Evolutionary conservation across 345 rosid species (phyloP).

Genomic region (Eucalyptus pauciflora): DNA sequence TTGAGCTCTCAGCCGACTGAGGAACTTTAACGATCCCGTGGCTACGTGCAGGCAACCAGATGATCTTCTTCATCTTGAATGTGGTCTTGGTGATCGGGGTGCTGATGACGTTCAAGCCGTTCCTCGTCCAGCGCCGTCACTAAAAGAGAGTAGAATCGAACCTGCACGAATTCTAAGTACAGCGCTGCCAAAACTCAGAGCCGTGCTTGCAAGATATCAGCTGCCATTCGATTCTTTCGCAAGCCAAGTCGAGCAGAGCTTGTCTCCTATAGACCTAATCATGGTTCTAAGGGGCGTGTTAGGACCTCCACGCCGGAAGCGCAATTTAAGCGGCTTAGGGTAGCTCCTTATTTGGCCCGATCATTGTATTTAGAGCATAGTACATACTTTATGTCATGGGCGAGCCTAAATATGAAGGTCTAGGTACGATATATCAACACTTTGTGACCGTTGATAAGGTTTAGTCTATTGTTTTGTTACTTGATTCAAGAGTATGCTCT

Average conservation of each 20-base stretch:
- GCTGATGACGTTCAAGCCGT: slow-evolving; percentile 69
- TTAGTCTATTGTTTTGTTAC: not conserved
- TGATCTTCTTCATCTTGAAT: slow-evolving; percentile 63
- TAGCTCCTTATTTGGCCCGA: not conserved
- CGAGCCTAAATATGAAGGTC: not conserved
- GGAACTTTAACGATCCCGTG: not conserved
- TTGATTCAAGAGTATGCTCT: not conserved
- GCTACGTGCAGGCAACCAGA: slow-evolving; percentile 40
- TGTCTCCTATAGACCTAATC: not conserved
- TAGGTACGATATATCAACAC: not conserved
- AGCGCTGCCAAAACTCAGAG: not conserved
- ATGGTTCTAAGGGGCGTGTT: not conserved
- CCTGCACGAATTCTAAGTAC: not conserved
- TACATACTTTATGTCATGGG: not conserved
- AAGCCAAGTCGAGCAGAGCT: not conserved
- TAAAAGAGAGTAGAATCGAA: not conserved
- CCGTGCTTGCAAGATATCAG: not conserved
- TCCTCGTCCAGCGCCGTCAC: slow-evolving; percentile 9
- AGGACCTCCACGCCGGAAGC: not conserved
- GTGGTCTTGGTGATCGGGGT: slow-evolving; percentile 39
- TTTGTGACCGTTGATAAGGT: not conserved
- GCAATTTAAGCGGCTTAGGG: not conserved
- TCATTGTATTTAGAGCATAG: not conserved
- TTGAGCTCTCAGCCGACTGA: not conserved
- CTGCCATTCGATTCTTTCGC: not conserved